Evolutionary conservation across 768 basidiomycete species (phyloP).

Genomic region (Boletus pseudopeckii): DNA sequence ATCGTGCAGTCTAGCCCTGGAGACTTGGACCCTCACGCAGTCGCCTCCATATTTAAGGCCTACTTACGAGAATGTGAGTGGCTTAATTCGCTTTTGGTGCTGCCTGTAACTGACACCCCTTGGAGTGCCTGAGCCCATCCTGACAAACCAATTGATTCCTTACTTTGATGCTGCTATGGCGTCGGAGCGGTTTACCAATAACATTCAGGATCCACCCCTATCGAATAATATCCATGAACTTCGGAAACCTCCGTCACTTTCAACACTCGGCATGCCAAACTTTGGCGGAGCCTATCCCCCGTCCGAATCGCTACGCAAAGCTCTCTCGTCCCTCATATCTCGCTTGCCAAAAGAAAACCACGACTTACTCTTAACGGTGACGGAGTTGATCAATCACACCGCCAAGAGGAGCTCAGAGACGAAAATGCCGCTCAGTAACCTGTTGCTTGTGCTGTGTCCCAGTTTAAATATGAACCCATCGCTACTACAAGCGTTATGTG

Average conservation of each 20-base stretch:
- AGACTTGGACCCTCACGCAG: constrained; percentile 92
- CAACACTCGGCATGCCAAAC: constrained; percentile 71
- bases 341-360: constrained; percentile 77
- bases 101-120: constrained; percentile 5
- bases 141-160: constrained; percentile 68
- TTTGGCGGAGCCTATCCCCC: constrained; percentile 60
- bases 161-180: constrained; percentile 77
- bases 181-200: constrained; percentile 43
- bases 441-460: constrained; percentile 86
- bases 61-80: constrained; percentile 87
- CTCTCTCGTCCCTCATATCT: constrained; percentile 59
- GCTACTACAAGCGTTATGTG: constrained; percentile 68
- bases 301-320: constrained; percentile 53
- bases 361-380: constrained; percentile 79
- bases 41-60: constrained; percentile 89
- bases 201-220: constrained; percentile 30
- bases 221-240: constrained; percentile 39
- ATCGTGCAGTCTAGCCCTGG: constrained; percentile 73
- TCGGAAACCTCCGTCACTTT: constrained; percentile 76
- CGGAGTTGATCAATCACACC: constrained; percentile 75
- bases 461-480: constrained; percentile 77
- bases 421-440: constrained; percentile 90
- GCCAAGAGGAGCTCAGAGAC: constrained; percentile 66
- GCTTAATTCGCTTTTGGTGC: not conserved
- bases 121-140: constrained; percentile 81